Percentiles rank a stretch among this genome's conserved stretches.
Conservation (phyloP, 2,329 filamentous ascomycete species). For the Botrytis hyacinthi region DNA sequence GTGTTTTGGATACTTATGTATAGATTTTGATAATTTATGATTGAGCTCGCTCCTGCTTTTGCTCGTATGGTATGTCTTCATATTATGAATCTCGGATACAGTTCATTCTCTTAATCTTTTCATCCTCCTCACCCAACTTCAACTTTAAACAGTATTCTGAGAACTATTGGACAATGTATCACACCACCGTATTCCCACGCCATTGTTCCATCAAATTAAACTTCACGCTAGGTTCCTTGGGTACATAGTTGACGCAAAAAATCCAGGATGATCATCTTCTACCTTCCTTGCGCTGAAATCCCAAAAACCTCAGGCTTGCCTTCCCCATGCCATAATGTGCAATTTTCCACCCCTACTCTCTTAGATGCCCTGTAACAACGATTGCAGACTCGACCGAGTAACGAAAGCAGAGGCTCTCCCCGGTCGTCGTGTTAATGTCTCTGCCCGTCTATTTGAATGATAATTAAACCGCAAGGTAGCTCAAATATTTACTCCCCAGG, state of each 20-base stretch:
- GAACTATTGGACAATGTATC: not conserved
- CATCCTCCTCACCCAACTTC: not conserved
- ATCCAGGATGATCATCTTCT: not conserved
- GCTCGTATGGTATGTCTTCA: not conserved
- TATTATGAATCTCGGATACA: not conserved
- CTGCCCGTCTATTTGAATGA: not conserved
- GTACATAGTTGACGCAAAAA: not conserved
- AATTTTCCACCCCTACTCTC: not conserved
- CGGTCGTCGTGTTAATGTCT: not conserved
- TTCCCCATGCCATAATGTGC: not conserved
- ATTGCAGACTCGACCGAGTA: not conserved
- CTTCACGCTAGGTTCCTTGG: not conserved
- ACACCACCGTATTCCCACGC: not conserved
- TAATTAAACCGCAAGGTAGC: not conserved
- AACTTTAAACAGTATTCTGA: not conserved
- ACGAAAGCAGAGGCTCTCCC: not conserved
- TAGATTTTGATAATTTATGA: not conserved
- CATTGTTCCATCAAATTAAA: not conserved
- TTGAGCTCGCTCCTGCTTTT: not conserved
- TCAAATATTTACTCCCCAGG: conserved; percentile 37
- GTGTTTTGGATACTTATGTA: too few relatives aligned
- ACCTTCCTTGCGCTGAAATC: not conserved
- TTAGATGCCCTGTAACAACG: not conserved
- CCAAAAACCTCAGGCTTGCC: not conserved
- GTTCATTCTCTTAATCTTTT: not conserved